These are phyloP conservation scores for Colletotrichum somersetense DNA, from an alignment of 2,329 filamentous ascomycete genomes.

Conservation along the genomic window DNA sequence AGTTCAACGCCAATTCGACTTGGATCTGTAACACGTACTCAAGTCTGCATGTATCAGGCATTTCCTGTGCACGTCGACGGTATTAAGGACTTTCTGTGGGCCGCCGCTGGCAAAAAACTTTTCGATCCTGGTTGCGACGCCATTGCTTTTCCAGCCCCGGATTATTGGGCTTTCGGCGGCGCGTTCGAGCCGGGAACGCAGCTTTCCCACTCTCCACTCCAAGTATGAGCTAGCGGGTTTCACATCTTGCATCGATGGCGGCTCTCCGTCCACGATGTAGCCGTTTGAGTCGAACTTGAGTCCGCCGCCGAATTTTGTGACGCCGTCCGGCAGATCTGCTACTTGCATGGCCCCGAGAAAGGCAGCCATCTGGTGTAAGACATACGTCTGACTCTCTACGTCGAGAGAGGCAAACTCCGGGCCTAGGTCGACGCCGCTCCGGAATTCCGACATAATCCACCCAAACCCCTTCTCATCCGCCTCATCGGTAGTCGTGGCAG, in stretches of 20 bases:
- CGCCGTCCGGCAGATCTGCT: slow-evolving; percentile 39
- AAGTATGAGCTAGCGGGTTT: slow-evolving; percentile 42
- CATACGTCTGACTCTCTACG: slow-evolving; percentile 24
- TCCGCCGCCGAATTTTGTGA: slow-evolving; percentile 41
- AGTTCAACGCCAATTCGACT: neutral
- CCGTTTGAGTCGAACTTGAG: slow-evolving; percentile 42
- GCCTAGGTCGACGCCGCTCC: slow-evolving; percentile 43
- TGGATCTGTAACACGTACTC: slow-evolving; percentile 41
- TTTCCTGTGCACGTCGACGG: slow-evolving; percentile 40
- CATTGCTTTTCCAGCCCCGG: slow-evolving; percentile 42
- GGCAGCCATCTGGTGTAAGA: slow-evolving; percentile 45
- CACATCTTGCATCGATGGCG: slow-evolving; percentile 35
- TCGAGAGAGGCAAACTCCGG: slow-evolving; percentile 39
- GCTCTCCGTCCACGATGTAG: slow-evolving; percentile 41
- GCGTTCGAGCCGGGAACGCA: slow-evolving; percentile 34
- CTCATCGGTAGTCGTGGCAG: neutral
- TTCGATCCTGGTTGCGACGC: slow-evolving; percentile 40
- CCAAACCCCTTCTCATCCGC: slow-evolving; percentile 40
- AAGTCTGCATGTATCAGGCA: slow-evolving; percentile 46
- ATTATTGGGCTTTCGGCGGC: slow-evolving; percentile 37
- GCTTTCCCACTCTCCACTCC: slow-evolving; percentile 34
- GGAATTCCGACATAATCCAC: slow-evolving; percentile 46
- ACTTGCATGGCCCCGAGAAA: slow-evolving; percentile 42
- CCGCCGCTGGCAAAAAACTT: slow-evolving; percentile 38
- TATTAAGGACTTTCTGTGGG: slow-evolving; percentile 34